Evolutionary conservation across 164 flowering plant genomes (phyloP).

Genomic region (Chloranthus sessilifolius): DNA sequence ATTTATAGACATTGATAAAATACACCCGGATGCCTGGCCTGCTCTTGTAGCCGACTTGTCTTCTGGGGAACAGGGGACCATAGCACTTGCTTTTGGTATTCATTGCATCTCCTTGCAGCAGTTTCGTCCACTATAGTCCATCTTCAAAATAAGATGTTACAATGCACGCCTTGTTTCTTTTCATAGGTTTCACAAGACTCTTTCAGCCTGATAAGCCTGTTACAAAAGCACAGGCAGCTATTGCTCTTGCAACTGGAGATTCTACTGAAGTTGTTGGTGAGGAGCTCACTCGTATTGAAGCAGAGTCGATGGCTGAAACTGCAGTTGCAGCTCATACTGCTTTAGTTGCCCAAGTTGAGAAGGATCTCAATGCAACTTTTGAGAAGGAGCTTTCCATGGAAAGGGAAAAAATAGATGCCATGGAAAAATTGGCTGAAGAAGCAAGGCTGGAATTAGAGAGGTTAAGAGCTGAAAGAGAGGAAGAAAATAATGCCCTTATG

Average conservation of each 20-base stretch:
- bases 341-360: constrained; percentile 87
- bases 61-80: constrained; percentile 79
- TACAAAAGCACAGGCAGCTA: constrained; percentile 95
- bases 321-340: constrained; percentile 90
- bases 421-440: constrained; percentile 88
- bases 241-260: constrained; percentile 88
- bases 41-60: constrained; percentile 86
- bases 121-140: background rate
- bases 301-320: constrained; percentile 89
- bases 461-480: constrained; percentile 62
- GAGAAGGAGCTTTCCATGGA: constrained; percentile 72
- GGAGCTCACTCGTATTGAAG: constrained; percentile 97
- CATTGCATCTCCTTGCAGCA: background rate
- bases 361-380: constrained; percentile 70
- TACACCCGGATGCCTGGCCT: constrained; percentile 93
- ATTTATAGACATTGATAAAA: constrained; percentile 82
- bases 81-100: constrained; percentile 88
- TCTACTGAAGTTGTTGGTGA: constrained; percentile 80
- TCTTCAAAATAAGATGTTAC: background rate
- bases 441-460: constrained; percentile 66
- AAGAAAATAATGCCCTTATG: constrained; percentile 46
- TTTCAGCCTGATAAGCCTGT: constrained; percentile 98
- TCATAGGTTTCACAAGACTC: constrained; percentile 78
- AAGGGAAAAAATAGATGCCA: constrained; percentile 62
- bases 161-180: background rate